phyloP scores from a whole-genome alignment of 2,329 filamentous ascomycete genomes.

The Talaromyces sp. region DNA sequence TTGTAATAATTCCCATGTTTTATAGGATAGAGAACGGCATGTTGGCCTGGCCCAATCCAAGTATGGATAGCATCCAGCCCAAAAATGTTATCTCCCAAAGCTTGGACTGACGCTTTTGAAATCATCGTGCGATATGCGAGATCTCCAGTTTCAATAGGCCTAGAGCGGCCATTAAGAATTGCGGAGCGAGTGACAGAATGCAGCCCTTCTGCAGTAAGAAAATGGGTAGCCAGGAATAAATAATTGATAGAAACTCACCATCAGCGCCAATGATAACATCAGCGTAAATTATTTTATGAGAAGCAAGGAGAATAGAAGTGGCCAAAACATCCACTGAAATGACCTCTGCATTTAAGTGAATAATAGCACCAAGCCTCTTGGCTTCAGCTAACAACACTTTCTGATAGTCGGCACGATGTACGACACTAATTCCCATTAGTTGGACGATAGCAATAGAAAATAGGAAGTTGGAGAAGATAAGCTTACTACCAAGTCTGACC shows the following conservation, averaged over 20 bases:
- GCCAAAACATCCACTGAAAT: neutral
- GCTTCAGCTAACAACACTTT: conserved; percentile 4
- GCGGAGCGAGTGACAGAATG: neutral
- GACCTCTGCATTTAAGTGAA: conserved; percentile 5
- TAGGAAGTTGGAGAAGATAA: neutral
- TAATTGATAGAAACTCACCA: neutral
- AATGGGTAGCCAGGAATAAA: neutral
- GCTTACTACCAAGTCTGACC: neutral
- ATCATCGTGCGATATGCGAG: conserved; percentile 59
- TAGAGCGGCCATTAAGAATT: conserved; percentile 11
- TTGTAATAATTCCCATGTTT: neutral
- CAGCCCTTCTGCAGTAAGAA: neutral
- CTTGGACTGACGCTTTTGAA: conserved; percentile 27
- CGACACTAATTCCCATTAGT: neutral
- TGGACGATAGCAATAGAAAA: neutral
- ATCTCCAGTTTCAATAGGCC: conserved; percentile 60
- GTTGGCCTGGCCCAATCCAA: neutral
- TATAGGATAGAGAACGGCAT: neutral
- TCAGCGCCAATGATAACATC: neutral
- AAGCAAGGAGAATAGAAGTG: neutral
- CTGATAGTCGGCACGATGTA: conserved; percentile 51
- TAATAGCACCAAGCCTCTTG: conserved; percentile 8
- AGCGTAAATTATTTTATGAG: neutral
- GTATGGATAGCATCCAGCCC: neutral
- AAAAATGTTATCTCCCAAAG: neutral